phyloP scores from a whole-genome alignment of 2,329 filamentous ascomycete genomes.

The Exophiala sideris region DNA sequence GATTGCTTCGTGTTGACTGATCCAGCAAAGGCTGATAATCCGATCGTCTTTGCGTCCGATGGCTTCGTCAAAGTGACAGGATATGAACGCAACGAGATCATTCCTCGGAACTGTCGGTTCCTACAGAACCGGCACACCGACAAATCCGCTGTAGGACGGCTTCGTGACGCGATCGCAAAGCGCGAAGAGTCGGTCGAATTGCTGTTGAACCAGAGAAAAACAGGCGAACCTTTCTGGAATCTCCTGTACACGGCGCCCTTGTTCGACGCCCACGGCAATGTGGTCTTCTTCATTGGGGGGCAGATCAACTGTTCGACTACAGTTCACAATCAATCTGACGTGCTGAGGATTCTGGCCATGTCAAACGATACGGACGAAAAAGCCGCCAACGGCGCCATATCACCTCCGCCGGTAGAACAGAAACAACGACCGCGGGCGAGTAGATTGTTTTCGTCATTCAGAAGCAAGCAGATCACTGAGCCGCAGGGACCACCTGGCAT shows the following conservation, averaged over 20 bases:
- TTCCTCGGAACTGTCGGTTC: constrained; percentile 51
- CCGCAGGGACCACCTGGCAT: constrained; percentile 37
- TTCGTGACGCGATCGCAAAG: constrained; percentile 42
- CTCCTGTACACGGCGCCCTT: constrained; percentile 55
- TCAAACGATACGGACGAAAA: constrained; percentile 28
- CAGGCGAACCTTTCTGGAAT: constrained; percentile 56
- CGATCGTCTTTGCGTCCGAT: constrained; percentile 50
- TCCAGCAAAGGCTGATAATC: constrained; percentile 48
- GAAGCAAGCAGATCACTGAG: constrained; percentile 12
- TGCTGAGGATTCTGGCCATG: constrained; percentile 49
- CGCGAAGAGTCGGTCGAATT: constrained; percentile 50
- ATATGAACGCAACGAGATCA: constrained; percentile 46
- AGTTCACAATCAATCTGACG: constrained; percentile 50
- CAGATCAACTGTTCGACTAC: constrained; percentile 58
- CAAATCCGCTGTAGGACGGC: constrained; percentile 38
- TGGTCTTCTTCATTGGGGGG: constrained; percentile 54
- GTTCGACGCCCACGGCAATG: constrained; percentile 46
- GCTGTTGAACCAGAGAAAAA: constrained; percentile 51
- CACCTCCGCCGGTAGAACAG: constrained; percentile 19
- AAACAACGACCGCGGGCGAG: constrained; percentile 25
- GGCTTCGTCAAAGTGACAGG: constrained; percentile 54
- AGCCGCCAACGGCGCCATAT: background rate
- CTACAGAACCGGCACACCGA: constrained; percentile 51
- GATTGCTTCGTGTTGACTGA: constrained; percentile 59
- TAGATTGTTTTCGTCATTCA: constrained; percentile 38